Evolutionary conservation across 257 asterid species (phyloP).

Genomic region (Cynanchum wilfordii): DNA sequence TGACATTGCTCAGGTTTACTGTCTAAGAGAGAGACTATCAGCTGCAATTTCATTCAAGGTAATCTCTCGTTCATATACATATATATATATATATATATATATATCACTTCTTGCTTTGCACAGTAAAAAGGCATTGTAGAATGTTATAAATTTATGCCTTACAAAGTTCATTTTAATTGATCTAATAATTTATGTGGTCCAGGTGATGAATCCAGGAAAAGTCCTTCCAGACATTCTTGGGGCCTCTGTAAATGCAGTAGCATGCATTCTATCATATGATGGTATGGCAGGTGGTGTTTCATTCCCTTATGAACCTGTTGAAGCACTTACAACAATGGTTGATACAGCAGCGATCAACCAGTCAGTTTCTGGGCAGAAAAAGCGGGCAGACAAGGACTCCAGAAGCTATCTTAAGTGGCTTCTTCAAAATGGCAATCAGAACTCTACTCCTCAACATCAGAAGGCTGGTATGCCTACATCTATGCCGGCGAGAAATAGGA

Average conservation of each 20-base stretch:
- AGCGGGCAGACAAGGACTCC: constrained; percentile 17
- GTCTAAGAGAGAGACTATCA: constrained; percentile 79
- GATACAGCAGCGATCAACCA: constrained; percentile 39
- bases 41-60: constrained; percentile 73
- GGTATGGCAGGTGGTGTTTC: constrained; percentile 65
- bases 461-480: constrained; percentile 5
- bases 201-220: constrained; percentile 56
- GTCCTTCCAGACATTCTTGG: constrained; percentile 62
- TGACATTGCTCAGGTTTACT: constrained; percentile 88
- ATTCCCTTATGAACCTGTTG: constrained; percentile 34
- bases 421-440: constrained; percentile 10
- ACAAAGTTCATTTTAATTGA: not conserved
- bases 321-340: constrained; percentile 35
- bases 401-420: constrained; percentile 31
- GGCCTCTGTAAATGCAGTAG: constrained; percentile 50
- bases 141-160: not conserved
- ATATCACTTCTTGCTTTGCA: not conserved
- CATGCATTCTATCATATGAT: constrained; percentile 57
- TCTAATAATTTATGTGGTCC: constrained; percentile 8
- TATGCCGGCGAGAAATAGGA: not conserved
- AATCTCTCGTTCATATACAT: not conserved
- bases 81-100: no score
- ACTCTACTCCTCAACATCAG: constrained; percentile 16
- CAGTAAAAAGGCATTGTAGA: not conserved
- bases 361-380: constrained; percentile 15